These are phyloP conservation scores for Magnusiomyces suaveolens DNA, from an alignment of 1,139 yeast genomes.

Conservation along the genomic window DNA sequence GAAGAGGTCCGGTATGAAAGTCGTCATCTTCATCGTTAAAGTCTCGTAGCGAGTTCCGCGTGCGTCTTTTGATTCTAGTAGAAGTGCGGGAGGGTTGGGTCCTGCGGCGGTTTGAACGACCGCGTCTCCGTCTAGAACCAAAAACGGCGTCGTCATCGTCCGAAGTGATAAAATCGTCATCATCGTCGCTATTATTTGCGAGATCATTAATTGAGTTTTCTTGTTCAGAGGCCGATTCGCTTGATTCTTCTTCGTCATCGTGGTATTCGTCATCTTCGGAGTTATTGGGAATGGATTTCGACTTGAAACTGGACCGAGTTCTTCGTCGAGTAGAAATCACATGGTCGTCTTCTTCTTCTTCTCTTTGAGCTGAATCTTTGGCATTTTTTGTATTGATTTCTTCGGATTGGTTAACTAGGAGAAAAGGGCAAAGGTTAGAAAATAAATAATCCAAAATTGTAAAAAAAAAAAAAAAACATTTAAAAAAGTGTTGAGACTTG, in stretches of 20 bases:
- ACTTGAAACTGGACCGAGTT: conserved; percentile 1
- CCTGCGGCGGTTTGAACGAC: conserved; percentile 28
- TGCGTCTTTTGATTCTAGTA: conserved; percentile 5
- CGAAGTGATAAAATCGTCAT: conserved; percentile 14
- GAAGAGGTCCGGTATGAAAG: conserved; percentile 16
- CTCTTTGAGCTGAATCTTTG: not conserved
- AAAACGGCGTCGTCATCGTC: conserved; percentile 23
- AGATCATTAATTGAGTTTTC: not conserved
- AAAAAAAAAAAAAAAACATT: not conserved
- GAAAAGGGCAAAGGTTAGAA: no score
- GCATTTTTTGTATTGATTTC: no score
- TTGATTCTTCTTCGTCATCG: conserved; percentile 15
- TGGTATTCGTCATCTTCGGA: conserved; percentile 18
- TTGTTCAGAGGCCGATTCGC: conserved; percentile 11
- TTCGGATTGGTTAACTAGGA: no score
- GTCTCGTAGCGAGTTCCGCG: conserved; percentile 9
- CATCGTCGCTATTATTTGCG: not conserved
- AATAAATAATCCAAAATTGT: not conserved
- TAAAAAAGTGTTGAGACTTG: not conserved
- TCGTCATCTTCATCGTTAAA: conserved; percentile 30
- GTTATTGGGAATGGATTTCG: conserved; percentile 7
- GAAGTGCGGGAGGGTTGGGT: conserved; percentile 10
- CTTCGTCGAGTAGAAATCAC: not conserved
- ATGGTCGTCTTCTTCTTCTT: conserved; percentile 16
- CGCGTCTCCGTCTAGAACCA: conserved; percentile 25